A percentile compares a stretch with the other conserved stretches of the same genome.
phyloP scores from a whole-genome alignment of 192 early-diverging fungal species.

The Blastocladiella britannica region DNA sequence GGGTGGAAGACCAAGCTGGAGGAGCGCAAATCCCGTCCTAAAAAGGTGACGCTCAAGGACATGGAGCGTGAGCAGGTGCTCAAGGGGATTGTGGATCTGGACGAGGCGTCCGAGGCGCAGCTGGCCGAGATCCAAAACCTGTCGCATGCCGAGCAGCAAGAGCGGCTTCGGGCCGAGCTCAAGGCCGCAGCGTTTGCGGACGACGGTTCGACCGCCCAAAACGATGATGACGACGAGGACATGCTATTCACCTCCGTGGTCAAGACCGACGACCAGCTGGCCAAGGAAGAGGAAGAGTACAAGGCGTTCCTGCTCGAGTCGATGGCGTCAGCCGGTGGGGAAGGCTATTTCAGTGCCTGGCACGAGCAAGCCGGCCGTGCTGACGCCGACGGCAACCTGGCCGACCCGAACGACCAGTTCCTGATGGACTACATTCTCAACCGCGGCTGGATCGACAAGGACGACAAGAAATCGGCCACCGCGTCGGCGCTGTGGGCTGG shows the following conservation, averaged over 20 bases:
- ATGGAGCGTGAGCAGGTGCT: conserved; percentile 65
- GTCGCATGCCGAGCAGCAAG: conserved; percentile 74
- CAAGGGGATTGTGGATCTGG: conserved; percentile 20
- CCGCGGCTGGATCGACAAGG: conserved; percentile 82
- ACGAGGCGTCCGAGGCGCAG: conserved; percentile 15
- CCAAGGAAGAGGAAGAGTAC: conserved; percentile 74
- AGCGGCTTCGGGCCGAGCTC: conserved; percentile 48
- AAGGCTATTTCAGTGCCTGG: conserved; percentile 35
- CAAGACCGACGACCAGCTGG: conserved; percentile 54
- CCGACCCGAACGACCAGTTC: conserved; percentile 34
- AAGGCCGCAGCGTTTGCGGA: conserved; percentile 12
- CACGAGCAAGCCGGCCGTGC: conserved; percentile 25
- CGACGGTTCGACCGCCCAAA: conserved; percentile 11
- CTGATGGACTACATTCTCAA: conserved; percentile 84
- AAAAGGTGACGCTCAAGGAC: conserved; percentile 62
- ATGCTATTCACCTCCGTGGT: conserved; percentile 49
- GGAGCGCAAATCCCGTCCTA: conserved; percentile 18
- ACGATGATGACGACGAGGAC: conserved; percentile 38
- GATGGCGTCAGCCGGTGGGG: conserved; percentile 32
- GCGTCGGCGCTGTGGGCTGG: conserved; percentile 47
- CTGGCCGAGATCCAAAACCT: conserved; percentile 10
- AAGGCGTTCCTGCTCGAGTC: conserved; percentile 65
- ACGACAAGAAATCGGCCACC: conserved; percentile 28
- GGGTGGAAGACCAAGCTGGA: conserved; percentile 46
- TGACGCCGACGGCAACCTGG: conserved; percentile 25